Conservation (phyloP, 306 rosid species). For the Glycyrrhiza uralensis region DNA sequence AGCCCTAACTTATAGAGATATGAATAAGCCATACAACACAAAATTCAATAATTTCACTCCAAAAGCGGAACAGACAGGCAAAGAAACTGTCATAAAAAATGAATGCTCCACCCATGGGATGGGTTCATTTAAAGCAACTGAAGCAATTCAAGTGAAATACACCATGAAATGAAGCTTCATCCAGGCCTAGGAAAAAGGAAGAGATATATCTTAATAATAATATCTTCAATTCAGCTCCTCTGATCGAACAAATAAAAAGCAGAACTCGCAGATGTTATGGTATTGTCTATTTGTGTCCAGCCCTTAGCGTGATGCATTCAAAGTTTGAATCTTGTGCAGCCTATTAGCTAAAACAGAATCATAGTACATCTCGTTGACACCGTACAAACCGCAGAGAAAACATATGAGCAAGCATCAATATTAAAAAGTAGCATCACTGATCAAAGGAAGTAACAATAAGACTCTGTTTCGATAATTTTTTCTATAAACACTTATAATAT, state of each 20-base stretch:
- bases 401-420: background rate
- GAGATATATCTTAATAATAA: background rate
- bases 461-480: too few relatives aligned
- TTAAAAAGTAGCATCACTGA: background rate
- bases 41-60: background rate
- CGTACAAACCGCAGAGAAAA: too few relatives aligned
- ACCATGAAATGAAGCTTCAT: background rate
- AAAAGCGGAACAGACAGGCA: background rate
- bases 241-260: background rate
- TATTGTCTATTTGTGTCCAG: background rate
- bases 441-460: background rate
- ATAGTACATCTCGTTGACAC: background rate
- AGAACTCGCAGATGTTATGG: background rate
- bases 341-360: background rate
- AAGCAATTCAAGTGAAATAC: background rate
- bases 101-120: background rate
- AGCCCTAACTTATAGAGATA: background rate
- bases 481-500: too few relatives aligned
- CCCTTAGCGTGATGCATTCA: background rate
- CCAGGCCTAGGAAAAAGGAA: background rate
- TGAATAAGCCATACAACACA: background rate
- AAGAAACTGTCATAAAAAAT: background rate
- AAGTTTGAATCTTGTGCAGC: background rate
- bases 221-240: background rate
- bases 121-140: background rate